phyloP scores from a whole-genome alignment of 2,329 filamentous ascomycete species.

The Pestalotiopsis sp. region DNA sequence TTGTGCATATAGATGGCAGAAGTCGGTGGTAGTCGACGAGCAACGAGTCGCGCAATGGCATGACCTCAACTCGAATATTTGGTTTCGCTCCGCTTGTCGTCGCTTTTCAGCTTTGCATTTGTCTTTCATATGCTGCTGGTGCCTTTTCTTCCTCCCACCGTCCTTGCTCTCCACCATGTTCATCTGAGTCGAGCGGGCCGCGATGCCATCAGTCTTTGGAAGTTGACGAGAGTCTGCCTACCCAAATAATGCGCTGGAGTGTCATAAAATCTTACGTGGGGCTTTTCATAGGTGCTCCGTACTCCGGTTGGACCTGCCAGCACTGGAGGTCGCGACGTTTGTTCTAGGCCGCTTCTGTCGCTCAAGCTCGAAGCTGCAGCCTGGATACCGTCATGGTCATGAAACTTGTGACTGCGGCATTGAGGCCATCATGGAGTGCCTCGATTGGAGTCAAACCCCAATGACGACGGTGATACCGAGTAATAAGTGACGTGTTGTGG shows the following conservation, averaged over 20 bases:
- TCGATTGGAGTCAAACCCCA: not conserved
- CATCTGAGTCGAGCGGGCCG: not conserved
- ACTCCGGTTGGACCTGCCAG: not conserved
- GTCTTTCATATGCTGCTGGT: not conserved
- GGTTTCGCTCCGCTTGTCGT: not conserved
- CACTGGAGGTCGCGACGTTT: not conserved
- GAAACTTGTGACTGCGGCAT: not conserved
- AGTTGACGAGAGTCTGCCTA: not conserved
- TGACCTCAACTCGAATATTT: not conserved
- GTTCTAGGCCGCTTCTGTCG: not conserved
- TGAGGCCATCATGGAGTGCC: not conserved
- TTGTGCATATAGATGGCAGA: not conserved
- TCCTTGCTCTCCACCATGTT: not conserved
- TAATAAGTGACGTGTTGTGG: not conserved
- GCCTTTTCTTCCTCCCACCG: slow-evolving; percentile 2
- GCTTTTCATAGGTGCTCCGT: not conserved
- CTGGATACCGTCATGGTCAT: not conserved
- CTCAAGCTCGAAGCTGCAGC: not conserved
- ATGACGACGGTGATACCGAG: not conserved
- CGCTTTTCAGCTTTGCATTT: not conserved
- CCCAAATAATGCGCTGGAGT: not conserved
- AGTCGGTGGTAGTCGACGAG: slow-evolving; percentile 2
- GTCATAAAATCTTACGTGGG: not conserved
- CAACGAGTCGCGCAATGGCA: slow-evolving; percentile 1
- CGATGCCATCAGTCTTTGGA: not conserved